Conservation (phyloP, 305 asterid species). For the Plantago lanceolata region DNA sequence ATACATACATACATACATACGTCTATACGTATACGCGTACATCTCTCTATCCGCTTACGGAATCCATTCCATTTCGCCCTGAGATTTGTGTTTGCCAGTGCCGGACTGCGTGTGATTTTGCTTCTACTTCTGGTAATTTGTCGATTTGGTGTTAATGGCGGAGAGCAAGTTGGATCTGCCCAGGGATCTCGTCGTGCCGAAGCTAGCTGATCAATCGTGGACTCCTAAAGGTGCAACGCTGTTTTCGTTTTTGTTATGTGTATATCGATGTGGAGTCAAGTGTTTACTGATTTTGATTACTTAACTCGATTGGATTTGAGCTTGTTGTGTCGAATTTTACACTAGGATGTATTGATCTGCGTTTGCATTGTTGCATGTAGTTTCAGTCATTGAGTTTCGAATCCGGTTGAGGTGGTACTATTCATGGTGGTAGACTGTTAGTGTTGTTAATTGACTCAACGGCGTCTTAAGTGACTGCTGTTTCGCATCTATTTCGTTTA, state of each 20-base stretch:
- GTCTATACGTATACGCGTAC: conserved; percentile 1
- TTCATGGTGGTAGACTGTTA: conserved; percentile 6
- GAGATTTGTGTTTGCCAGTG: conserved; percentile 13
- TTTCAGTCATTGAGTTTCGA: conserved; percentile 47
- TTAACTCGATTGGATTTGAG: conserved; percentile 28
- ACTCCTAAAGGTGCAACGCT: conserved; percentile 55
- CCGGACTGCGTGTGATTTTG: conserved; percentile 21
- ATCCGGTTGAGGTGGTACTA: conserved; percentile 31
- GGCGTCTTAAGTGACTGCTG: neutral
- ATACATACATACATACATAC: conserved; percentile 10
- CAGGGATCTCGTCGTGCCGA: conserved; percentile 48
- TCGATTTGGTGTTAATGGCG: conserved; percentile 41
- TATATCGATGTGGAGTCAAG: neutral
- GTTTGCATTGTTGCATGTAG: conserved; percentile 22
- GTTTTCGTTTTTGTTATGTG: conserved; percentile 9
- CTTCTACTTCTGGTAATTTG: conserved; percentile 3
- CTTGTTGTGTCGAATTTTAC: conserved; percentile 21
- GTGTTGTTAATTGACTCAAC: neutral
- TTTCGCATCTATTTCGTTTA: conserved; percentile 14
- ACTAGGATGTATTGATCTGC: conserved; percentile 42
- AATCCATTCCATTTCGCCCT: conserved; percentile 30
- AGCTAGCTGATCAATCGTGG: conserved; percentile 68
- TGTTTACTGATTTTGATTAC: conserved; percentile 18
- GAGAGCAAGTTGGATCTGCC: conserved; percentile 56
- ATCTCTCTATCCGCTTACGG: conserved; percentile 25